Conservation (phyloP, 2,329 filamentous ascomycete species). For the Triangularia setosa region DNA sequence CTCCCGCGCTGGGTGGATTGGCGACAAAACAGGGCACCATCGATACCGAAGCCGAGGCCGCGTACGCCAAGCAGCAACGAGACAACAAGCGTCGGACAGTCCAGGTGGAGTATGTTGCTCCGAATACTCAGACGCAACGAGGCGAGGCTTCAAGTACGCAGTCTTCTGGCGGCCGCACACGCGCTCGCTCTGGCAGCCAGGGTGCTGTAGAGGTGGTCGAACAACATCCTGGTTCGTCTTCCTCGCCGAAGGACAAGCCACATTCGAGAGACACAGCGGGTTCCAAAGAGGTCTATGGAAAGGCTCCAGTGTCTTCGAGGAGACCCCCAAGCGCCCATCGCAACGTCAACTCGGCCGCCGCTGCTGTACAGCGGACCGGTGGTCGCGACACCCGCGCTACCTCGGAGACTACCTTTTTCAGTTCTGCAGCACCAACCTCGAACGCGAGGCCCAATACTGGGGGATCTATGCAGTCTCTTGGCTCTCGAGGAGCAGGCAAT, state of each 20-base stretch:
- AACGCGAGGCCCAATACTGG: conserved; percentile 70
- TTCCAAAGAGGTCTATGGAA: conserved; percentile 40
- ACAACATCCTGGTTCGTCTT: conserved; percentile 21
- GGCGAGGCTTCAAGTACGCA: conserved; percentile 43
- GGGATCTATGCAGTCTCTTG: conserved; percentile 68
- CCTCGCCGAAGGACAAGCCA: conserved; percentile 51
- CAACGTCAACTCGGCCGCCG: conserved; percentile 39
- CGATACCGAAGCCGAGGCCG: conserved; percentile 59
- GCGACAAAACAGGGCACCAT: conserved; percentile 70
- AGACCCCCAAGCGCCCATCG: conserved; percentile 49
- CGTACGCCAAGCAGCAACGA: conserved; percentile 61
- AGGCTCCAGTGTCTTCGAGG: conserved; percentile 34
- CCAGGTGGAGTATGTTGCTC: conserved; percentile 95
- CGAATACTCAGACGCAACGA: conserved; percentile 77
- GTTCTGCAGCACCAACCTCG: conserved; percentile 44
- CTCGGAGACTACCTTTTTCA: conserved; percentile 53
- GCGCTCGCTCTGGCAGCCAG: conserved; percentile 51
- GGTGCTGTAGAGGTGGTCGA: conserved; percentile 44
- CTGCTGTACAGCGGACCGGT: conserved; percentile 36
- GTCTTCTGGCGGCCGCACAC: conserved; percentile 41
- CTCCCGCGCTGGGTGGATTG: conserved; percentile 57
- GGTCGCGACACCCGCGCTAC: conserved; percentile 50
- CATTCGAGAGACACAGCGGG: conserved; percentile 55
- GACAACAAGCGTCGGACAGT: conserved; percentile 92
- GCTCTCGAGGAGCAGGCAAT: conserved; percentile 55